Percentiles rank a stretch among this genome's conserved stretches.
These are phyloP conservation scores for Pseudopyrenochaeta lycopersici DNA, from an alignment of 2,329 filamentous ascomycete species.

Conservation along the genomic window DNA sequence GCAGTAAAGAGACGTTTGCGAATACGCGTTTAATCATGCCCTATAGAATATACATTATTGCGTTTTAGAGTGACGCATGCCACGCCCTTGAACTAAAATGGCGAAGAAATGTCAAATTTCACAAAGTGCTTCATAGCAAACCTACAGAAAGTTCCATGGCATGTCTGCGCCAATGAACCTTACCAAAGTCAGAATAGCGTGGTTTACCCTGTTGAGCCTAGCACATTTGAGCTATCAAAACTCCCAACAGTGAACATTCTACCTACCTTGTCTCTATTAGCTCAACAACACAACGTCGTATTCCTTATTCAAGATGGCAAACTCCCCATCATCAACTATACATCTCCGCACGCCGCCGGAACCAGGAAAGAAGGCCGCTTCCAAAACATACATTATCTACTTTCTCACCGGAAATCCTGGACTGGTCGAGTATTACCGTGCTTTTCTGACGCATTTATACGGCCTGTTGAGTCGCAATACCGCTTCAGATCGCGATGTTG, in stretches of 20 bases:
- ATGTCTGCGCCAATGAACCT: background rate
- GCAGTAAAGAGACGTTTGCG: no score
- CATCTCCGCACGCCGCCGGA: constrained; percentile 32
- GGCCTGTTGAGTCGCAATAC: constrained; percentile 57
- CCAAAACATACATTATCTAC: constrained; percentile 65
- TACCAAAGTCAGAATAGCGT: constrained; percentile 2
- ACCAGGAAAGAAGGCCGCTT: constrained; percentile 26
- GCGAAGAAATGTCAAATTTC: no score
- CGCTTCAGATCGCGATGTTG: constrained; percentile 19
- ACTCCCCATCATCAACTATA: constrained; percentile 30
- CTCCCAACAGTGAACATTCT: constrained; percentile 10
- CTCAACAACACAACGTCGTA: background rate
- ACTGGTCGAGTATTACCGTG: constrained; percentile 75
- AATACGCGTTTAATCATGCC: no score
- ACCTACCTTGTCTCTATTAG: background rate
- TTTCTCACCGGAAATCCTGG: constrained; percentile 82
- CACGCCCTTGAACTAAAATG: no score
- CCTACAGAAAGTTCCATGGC: no score
- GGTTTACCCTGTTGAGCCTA: constrained; percentile 9
- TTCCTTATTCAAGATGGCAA: constrained; percentile 12
- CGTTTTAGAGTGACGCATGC: no score
- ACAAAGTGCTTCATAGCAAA: no score
- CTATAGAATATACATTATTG: no score
- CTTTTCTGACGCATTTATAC: constrained; percentile 70
- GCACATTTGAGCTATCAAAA: constrained; percentile 21